Percentiles rank a stretch among this genome's conserved stretches.
Evolutionary conservation across 192 early-diverging fungal species (phyloP).

Genomic region (Linnemannia schmuckeri): DNA sequence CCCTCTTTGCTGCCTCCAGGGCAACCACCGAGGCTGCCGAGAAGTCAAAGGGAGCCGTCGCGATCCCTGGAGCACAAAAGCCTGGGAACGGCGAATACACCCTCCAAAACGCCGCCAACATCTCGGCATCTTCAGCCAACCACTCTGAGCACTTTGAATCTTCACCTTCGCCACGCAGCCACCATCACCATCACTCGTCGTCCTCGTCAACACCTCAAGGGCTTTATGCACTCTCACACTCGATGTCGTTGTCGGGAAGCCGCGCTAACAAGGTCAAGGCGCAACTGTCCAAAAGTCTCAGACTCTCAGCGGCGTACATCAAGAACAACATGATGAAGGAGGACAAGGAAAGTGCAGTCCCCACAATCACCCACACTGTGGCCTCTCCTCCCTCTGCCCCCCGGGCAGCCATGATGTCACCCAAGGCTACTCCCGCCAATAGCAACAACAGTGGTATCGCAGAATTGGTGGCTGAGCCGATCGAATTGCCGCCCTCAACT

Average conservation of each 20-base stretch:
- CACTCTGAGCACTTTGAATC: neutral
- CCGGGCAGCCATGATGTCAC: neutral
- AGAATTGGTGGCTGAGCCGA: neutral
- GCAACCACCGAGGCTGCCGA: neutral
- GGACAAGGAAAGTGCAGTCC: constrained; percentile 19
- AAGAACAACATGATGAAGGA: constrained; percentile 59
- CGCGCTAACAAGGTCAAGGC: constrained; percentile 53
- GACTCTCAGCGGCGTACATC: constrained; percentile 46
- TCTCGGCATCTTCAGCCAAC: constrained; percentile 5
- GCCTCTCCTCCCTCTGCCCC: neutral
- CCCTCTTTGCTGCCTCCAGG: constrained; percentile 16
- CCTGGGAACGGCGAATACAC: neutral
- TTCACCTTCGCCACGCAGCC: neutral
- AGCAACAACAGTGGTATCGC: neutral
- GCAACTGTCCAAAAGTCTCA: constrained; percentile 43
- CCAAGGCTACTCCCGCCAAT: neutral
- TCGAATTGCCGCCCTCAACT: neutral
- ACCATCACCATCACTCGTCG: neutral
- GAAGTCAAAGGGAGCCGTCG: neutral
- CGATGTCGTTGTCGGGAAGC: constrained; percentile 13
- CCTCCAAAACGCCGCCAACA: constrained; percentile 18
- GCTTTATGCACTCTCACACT: neutral
- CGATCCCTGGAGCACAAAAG: neutral
- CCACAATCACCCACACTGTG: neutral
- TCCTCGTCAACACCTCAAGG: neutral